Conservation (phyloP, 2,329 filamentous ascomycete species). For the Incumbomyces lentus region DNA sequence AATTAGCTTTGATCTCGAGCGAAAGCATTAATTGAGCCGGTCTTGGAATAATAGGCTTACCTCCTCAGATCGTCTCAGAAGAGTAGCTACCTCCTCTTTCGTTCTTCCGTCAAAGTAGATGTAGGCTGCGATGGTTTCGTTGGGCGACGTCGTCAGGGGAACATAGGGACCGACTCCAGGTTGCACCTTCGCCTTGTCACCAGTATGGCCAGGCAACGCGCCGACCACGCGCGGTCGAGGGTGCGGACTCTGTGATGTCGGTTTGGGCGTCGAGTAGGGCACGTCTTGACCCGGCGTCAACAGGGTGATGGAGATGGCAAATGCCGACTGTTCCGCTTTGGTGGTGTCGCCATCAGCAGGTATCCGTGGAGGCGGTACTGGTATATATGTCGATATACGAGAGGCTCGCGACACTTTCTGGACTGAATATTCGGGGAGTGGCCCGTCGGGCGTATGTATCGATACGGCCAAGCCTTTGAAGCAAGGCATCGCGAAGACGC, state of each 20-base stretch:
- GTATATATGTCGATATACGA: constrained; percentile 94
- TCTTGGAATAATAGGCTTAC: background rate
- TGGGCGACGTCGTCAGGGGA: constrained; percentile 80
- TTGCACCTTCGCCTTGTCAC: constrained; percentile 43
- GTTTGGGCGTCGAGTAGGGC: constrained; percentile 81
- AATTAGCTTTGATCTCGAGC: no score
- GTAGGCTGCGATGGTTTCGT: constrained; percentile 96
- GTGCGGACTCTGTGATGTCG: constrained; percentile 63
- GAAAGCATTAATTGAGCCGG: no score
- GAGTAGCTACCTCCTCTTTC: constrained; percentile 94
- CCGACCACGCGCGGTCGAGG: constrained; percentile 76
- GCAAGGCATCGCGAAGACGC: constrained; percentile 61
- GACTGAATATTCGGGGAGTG: constrained; percentile 84
- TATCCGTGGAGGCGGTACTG: constrained; percentile 79
- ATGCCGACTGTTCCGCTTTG: constrained; percentile 85
- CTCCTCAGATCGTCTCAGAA: constrained; percentile 85
- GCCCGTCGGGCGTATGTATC: constrained; percentile 73
- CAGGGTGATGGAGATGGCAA: constrained; percentile 95
- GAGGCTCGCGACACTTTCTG: constrained; percentile 86
- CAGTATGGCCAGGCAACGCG: constrained; percentile 48
- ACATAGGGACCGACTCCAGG: constrained; percentile 71
- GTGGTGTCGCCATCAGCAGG: constrained; percentile 52
- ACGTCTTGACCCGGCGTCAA: constrained; percentile 80
- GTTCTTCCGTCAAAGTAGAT: constrained; percentile 95
- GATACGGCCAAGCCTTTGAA: constrained; percentile 98